phyloP scores from a whole-genome alignment of 306 rosid genomes.

The Carpinus viminea region DNA sequence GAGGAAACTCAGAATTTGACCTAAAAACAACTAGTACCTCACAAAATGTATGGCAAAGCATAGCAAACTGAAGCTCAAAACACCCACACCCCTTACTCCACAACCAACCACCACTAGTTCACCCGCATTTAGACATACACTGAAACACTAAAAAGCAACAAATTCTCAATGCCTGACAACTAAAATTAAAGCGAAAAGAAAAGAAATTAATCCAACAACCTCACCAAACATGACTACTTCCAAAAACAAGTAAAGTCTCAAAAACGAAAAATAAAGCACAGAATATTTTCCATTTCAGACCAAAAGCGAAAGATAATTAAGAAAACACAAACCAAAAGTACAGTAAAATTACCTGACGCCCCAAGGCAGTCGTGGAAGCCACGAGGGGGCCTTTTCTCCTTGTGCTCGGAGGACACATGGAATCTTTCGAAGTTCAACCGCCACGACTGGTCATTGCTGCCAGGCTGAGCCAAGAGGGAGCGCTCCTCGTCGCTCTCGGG shows the following conservation, averaged over 20 bases:
- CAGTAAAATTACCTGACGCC: slow-evolving; percentile 49
- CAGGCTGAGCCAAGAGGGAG: slow-evolving; percentile 45
- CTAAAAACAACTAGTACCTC: background rate
- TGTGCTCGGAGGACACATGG: slow-evolving; percentile 47
- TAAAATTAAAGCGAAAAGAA: background rate
- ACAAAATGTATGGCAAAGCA: background rate
- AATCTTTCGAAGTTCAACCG: slow-evolving; percentile 79
- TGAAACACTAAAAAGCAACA: background rate
- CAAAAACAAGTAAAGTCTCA: slow-evolving; percentile 10
- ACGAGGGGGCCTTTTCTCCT: slow-evolving; percentile 60
- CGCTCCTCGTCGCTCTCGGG: slow-evolving; percentile 52
- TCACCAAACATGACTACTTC: background rate
- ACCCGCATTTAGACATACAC: background rate
- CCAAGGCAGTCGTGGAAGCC: slow-evolving; percentile 82
- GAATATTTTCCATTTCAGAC: slow-evolving; percentile 2
- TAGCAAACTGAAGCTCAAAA: background rate
- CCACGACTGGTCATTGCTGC: slow-evolving; percentile 75
- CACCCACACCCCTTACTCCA: background rate
- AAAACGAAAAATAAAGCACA: background rate
- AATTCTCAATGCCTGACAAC: background rate
- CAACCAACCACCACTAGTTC: background rate
- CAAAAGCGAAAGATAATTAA: background rate
- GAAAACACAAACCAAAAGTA: background rate
- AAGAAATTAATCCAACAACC: background rate
- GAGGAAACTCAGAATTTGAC: background rate